Base-by-base conservation (phyloP, 768 basidiomycete species). In the Phaffia australis region DNA sequence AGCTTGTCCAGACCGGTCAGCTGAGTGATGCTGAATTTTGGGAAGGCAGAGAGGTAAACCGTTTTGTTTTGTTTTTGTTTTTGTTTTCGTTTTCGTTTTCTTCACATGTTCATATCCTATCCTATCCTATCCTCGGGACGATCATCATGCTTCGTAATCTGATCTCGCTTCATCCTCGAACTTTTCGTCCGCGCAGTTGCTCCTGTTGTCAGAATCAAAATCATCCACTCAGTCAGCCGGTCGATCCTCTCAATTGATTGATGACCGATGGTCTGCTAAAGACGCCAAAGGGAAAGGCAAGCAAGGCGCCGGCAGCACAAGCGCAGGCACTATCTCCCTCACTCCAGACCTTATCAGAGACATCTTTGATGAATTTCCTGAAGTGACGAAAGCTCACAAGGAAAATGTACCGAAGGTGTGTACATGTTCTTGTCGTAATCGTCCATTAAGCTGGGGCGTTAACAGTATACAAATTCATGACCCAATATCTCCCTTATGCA, bases 331-430 rank as follows among this genome's bases (percentile, higher is more conserved):
- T 4, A 65, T 76, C 61, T 71, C 71, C 42, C 64, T 76, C 19
- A 70, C 72, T 3, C 72, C 73, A 42, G 76, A 92, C 76, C 81
- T 97, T 55, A 87, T 94, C 46, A 85, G 89, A 72, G 94, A 98
- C 73, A 91, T 98, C 58, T 99, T 99, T 72, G 92, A 98, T 70
- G 93, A 95, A 78, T 98, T 92, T 74, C 93, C 95, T 1, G 87
- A 95, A 42, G 90, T 98, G 16, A 85, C 87, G 50, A 87, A 84
- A 75, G 94, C 92, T 0, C 94, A 95, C 73, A 85, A 79, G 68
- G 92, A 94, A 73, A 92, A 93, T 71, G 93, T 98, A 0, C 92
- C 94, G 2, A 82, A 77, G 81, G 92, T 87, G 79, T 69, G 74
- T 70, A 61, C 6, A 27, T 48, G 16, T 23, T 8, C 32, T 14